phyloP scores from a whole-genome alignment of 2,329 filamentous ascomycete species.

The Cercospora sp. region DNA sequence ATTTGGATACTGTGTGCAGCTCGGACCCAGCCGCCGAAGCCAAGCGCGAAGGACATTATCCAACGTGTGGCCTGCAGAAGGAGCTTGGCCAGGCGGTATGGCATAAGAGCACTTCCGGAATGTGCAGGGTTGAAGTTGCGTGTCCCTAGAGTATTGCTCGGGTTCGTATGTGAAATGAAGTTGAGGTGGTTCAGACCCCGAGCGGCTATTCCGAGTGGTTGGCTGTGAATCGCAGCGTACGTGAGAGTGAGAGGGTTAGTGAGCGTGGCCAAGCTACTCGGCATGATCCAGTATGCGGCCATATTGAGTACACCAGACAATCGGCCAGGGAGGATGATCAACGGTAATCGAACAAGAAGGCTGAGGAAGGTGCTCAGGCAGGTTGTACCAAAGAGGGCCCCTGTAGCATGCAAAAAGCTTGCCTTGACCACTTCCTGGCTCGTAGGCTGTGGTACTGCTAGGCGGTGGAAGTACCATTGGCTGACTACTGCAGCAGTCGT shows the following conservation, averaged over 20 bases:
- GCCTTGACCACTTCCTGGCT: conserved; percentile 80
- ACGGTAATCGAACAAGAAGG: conserved; percentile 76
- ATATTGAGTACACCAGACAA: conserved; percentile 68
- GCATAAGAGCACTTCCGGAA: conserved; percentile 45
- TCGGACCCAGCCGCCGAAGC: conserved; percentile 95
- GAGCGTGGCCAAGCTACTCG: conserved; percentile 78
- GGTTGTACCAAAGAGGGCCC: conserved; percentile 88
- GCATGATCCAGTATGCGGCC: conserved; percentile 75
- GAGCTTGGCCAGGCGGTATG: conserved; percentile 88
- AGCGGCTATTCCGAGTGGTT: conserved; percentile 74
- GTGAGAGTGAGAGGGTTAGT: conserved; percentile 91
- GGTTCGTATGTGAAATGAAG: conserved; percentile 70
- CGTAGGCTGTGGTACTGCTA: conserved; percentile 72
- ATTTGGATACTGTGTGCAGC: conserved; percentile 78
- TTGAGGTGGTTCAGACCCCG: conserved; percentile 78
- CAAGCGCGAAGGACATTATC: conserved; percentile 85
- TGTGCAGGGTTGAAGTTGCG: conserved; percentile 32
- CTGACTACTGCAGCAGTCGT: conserved; percentile 94
- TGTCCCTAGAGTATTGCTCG: conserved; percentile 64
- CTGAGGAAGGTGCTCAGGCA: conserved; percentile 82
- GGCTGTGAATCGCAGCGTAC: conserved; percentile 89
- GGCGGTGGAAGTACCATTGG: conserved; percentile 98
- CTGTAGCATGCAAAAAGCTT: conserved; percentile 76
- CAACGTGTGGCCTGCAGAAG: conserved; percentile 87
- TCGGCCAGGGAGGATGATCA: conserved; percentile 78